Conservation (phyloP, 352 stramenopile genomes). For the Phytophthora crassamura region DNA sequence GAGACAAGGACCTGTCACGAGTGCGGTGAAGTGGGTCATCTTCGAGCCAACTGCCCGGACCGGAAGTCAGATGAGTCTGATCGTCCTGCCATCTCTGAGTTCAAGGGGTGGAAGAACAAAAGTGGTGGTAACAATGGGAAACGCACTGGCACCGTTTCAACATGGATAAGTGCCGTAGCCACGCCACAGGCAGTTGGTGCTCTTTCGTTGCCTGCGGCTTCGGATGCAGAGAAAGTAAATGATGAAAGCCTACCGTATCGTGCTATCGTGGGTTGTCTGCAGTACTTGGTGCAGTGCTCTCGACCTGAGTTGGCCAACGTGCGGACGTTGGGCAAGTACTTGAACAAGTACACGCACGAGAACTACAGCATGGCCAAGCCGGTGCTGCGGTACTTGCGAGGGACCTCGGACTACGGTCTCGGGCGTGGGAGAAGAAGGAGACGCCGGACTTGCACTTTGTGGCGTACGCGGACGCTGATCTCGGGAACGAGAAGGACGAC, state of each 20-base stretch:
- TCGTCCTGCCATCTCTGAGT: no score
- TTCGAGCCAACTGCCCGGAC: no score
- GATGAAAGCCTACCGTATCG: background rate
- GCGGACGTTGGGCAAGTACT: slow-evolving; percentile 1
- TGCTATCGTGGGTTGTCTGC: slow-evolving; percentile 2
- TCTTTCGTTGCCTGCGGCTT: slow-evolving; percentile 5
- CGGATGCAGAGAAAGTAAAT: slow-evolving; percentile 8
- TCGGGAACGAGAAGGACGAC: no score
- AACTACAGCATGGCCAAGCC: slow-evolving; percentile 1
- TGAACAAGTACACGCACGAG: slow-evolving; percentile 1
- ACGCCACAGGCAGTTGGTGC: slow-evolving; percentile 8
- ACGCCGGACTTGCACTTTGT: no score
- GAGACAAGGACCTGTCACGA: no score
- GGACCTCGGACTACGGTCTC: slow-evolving; percentile 2
- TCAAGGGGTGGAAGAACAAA: no score
- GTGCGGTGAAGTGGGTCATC: no score
- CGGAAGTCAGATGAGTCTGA: no score
- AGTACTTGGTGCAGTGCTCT: slow-evolving; percentile 13
- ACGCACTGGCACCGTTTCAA: background rate
- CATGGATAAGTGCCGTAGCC: slow-evolving; percentile 11
- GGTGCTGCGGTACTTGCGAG: slow-evolving; percentile 6
- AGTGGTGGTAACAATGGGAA: no score
- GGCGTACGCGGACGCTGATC: background rate
- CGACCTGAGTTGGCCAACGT: slow-evolving; percentile 8
- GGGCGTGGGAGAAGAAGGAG: background rate